Evolutionary conservation across 2,329 filamentous ascomycete genomes (phyloP).

Genomic region (Aureobasidium vineae): DNA sequence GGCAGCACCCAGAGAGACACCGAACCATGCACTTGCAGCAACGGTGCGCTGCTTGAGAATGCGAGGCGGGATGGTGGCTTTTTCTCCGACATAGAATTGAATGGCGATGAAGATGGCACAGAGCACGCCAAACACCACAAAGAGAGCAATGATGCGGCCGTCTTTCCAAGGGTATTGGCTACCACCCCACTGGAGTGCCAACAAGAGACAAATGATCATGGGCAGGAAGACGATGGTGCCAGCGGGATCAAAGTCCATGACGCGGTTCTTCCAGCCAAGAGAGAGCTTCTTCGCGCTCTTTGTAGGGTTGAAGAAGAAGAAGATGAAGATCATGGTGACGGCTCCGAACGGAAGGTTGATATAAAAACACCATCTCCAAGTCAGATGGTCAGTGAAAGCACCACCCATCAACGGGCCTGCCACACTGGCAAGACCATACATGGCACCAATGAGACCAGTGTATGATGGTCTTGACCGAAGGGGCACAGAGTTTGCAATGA

Average conservation of each 20-base stretch:
- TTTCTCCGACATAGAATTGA: constrained; percentile 45
- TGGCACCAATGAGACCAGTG: constrained; percentile 51
- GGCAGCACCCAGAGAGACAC: constrained; percentile 43
- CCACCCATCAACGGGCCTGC: constrained; percentile 49
- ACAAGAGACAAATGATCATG: constrained; percentile 49
- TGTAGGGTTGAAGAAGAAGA: constrained; percentile 40
- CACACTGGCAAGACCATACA: constrained; percentile 50
- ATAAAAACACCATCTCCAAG: constrained; percentile 53
- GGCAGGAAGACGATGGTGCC: constrained; percentile 51
- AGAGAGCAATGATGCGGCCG: constrained; percentile 48
- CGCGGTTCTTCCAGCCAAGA: constrained; percentile 40
- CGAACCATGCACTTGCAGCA: constrained; percentile 42
- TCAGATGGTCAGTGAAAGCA: constrained; percentile 43
- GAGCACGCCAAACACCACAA: constrained; percentile 47
- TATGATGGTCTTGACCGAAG: constrained; percentile 50
- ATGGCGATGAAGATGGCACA: constrained; percentile 43
- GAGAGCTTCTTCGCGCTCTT: constrained; percentile 39
- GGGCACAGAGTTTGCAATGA: constrained; percentile 49
- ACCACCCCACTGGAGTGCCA: constrained; percentile 54
- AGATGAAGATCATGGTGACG: constrained; percentile 41
- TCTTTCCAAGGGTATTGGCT: constrained; percentile 48
- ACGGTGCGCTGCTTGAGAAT: constrained; percentile 49
- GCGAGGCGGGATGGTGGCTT: constrained; percentile 49
- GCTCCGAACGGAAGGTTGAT: constrained; percentile 56
- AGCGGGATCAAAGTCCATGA: constrained; percentile 49